Base-by-base conservation (phyloP, 805 yeast species). In the Maudiozyma saulgeensis region DNA sequence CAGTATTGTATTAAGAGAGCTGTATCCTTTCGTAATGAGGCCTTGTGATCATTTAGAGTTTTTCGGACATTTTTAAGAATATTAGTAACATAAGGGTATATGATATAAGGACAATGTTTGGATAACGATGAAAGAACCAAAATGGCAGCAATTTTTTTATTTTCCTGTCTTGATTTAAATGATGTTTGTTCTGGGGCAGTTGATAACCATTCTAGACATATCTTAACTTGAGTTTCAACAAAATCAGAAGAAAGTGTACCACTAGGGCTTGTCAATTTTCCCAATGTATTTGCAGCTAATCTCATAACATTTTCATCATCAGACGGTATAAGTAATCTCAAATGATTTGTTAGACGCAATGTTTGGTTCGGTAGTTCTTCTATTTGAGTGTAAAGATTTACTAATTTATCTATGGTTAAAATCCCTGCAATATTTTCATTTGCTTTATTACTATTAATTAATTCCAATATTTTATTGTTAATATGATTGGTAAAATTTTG, bases 181-280 rank as follows among this genome's bases (percentile, higher is more conserved):
- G 51, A 31, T 2, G 51, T 34, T 34, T 55, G 55, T 47, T 61
- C 66, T 9, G 59, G 56, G 3, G 60, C 53, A 18, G 82, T 75
- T 39, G 85, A 84, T 25, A 89, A 74, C 90, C 96, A 84, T 64
- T 90, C 96, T 45, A 89, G 73, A 39, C 96, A 86, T 48, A 84
- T 75, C 59, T 84, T 85, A 11, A 91, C 88, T 64, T 90, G 96
- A 57, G 78, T 84, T 52, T 89, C 96, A 35, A 90, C 96, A 62
- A 90, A 84, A 48, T 88, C 96, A 1, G 91, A 89, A 0, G 95
- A 86, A 47, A 87, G 68, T 1, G 91, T 79, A 1, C 93, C 89
- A 21, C 95, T 95, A 0, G 95, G 90, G 7, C 80, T 78, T 0
- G 96, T 91, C 55, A 89, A 71, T 59, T 82, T 82, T 7, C 96